Evolutionary conservation across 2,329 filamentous ascomycete species (phyloP), one percentile per base, ranked within the genome.

Genomic region (Penicillium frequentans): DNA sequence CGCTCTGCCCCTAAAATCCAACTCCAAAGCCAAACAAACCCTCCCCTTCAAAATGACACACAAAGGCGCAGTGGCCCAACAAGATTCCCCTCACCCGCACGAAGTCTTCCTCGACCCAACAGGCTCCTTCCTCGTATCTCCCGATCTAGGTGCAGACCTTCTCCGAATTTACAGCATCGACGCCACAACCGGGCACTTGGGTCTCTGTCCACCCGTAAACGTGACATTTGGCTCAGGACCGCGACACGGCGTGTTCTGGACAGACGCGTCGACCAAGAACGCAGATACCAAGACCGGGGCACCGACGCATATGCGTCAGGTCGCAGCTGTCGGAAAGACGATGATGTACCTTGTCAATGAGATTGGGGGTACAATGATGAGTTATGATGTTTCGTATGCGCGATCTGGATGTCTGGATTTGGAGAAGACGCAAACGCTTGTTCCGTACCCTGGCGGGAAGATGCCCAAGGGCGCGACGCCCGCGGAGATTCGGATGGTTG

Each of bases 101-200:
- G 75, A 88, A 67, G 81, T 83, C n/a, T 70, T 88, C 51, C 68
- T 87, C 33, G 88, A 90, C 68, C 88, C 87, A 7, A 87, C 84
- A 2, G 83, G 82, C 6, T 66, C 77, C n/a, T 90, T 83, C 70
- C 65, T 90, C 27, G 66, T 90, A 9, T 81, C 86, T 9, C 86
- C 87, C 1, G 88, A 90, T 64, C 79, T 92, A 5, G 85, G 88
- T 42, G 79, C 82, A 0, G 88, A 90, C 64, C 65, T 84, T 7
- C 71, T 90, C 48, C 85, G 83, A 60, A 73, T 84, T 77, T 90
- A 84, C 69, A 67, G 74, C 54, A 78, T 88, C 65, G 73, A 84
- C 61, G 64, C 66, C 1, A 60, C 66, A 1, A 75, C 69, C 2
- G 78, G 79, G 7, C 77, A 80, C 31, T 74, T 84, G 8, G 66